Base-by-base conservation (phyloP, 2,329 filamentous ascomycete genomes). In the Colletotrichum viniferum region DNA sequence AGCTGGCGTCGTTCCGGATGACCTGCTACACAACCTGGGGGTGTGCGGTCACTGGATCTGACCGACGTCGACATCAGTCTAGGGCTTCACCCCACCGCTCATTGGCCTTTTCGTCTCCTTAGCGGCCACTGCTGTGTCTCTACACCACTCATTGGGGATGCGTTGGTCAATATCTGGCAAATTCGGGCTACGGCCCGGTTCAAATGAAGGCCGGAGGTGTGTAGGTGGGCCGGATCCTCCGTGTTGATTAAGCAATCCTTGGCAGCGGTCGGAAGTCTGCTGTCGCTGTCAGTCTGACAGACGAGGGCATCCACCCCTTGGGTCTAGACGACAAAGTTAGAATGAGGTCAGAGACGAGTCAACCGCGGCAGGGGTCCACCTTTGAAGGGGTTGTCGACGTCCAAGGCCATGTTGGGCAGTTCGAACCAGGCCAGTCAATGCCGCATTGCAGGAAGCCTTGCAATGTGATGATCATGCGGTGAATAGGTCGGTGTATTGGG, bases 181-280 rank as follows among this genome's bases (percentile, higher is more conserved):
- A 24, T 16, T 52, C 63, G 63, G 69, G 18, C 26, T 38, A 28
- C 34, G 48, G 58, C 63, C 69, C 63, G 73, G 56, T 34, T 73
- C 24, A 30, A 8, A 55, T 58, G 10, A 13, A 56, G 36, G 21
- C 55, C 56, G 58, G 60, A 65, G 38, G 30, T 62, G 55, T 58
- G 38, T 1, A 12, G 28, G 69, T 72, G 56, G 73, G 28, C 58
- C 69, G 43, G 26, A 34, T 30, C 32, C 43, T 36, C 58, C 69
- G 66, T 68, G 63, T 34, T 73, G 58, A 68, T 68, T 62, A 63
- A 52, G 43, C 65, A 43, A 55, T 43, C 21, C 62, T 75, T 75
- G 73, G 69, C 63, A 43, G 63, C 18, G 28, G 32, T 60, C 63
- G 48, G 43, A 62, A 63, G 43, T 21, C 58, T 60, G 73, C 5